phyloP scores from a whole-genome alignment of 2,329 filamentous ascomycete genomes.

The Albifimbria verrucaria region DNA sequence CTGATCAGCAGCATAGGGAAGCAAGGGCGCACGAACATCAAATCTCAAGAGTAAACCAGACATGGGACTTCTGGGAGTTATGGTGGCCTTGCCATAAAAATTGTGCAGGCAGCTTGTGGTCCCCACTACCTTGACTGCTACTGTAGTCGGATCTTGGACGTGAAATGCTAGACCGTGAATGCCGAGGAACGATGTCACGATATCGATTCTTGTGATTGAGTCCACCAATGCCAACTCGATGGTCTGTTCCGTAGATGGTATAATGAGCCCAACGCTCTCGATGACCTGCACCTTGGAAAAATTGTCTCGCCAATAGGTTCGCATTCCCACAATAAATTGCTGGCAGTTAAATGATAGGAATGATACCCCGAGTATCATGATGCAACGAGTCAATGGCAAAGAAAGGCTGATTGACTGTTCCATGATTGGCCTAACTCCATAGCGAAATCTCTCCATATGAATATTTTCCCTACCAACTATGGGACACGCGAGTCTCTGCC shows the following conservation, averaged over 20 bases:
- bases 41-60: not conserved
- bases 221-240: not conserved
- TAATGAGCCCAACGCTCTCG: not conserved
- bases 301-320: not conserved
- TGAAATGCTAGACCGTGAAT: not conserved
- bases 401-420: not conserved
- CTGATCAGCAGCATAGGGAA: not conserved
- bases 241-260: not conserved
- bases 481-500: not conserved
- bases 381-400: not conserved
- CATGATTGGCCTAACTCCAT: not conserved
- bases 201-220: not conserved
- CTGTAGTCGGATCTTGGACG: not conserved
- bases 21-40: not conserved
- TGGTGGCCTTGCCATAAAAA: not conserved
- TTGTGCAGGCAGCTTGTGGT: not conserved
- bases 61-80: not conserved
- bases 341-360: not conserved
- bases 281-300: not conserved
- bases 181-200: not conserved
- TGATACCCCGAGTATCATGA: not conserved
- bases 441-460: not conserved
- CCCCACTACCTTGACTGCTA: not conserved
- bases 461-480: not conserved
- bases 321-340: not conserved